Evolutionary conservation across 2,329 filamentous ascomycete species (phyloP).

Genomic region (Colletotrichum liaoningense): DNA sequence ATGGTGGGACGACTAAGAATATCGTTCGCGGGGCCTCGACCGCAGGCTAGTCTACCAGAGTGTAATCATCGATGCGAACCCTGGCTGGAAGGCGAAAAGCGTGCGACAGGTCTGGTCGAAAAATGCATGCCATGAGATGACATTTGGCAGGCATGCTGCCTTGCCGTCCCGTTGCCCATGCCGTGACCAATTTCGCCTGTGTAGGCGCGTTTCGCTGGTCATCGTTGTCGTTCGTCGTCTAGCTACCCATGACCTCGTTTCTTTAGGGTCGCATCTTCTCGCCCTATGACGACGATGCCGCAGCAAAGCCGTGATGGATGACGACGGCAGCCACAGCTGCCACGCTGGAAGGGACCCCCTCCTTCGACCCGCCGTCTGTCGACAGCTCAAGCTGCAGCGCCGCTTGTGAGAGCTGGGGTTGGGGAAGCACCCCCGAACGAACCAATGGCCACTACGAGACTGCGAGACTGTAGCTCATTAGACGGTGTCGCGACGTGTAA

Average conservation of each 20-base stretch:
- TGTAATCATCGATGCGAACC: slow-evolving; percentile 11
- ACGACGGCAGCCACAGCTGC: slow-evolving; percentile 30
- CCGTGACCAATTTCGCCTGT: slow-evolving; percentile 6
- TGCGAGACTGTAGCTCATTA: background rate
- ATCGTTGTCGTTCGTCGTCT: background rate
- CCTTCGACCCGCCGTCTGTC: background rate
- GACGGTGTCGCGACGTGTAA: background rate
- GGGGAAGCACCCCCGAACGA: background rate
- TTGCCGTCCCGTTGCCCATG: slow-evolving; percentile 1
- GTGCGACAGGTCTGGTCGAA: slow-evolving; percentile 6
- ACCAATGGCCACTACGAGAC: background rate
- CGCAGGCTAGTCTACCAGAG: slow-evolving; percentile 4
- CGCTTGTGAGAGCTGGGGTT: slow-evolving; percentile 1
- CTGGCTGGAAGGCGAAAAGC: background rate
- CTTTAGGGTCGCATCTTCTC: slow-evolving; percentile 1
- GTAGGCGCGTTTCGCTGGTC: background rate
- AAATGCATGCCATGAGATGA: slow-evolving; percentile 19
- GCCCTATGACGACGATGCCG: slow-evolving; percentile 20
- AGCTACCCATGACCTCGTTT: slow-evolving; percentile 7
- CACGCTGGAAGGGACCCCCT: slow-evolving; percentile 5
- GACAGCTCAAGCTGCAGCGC: background rate
- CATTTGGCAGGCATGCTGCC: slow-evolving; percentile 15
- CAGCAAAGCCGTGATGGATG: slow-evolving; percentile 17
- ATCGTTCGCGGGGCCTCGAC: slow-evolving; percentile 13
- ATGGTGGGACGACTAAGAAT: slow-evolving; percentile 26